Conservation (phyloP, 768 basidiomycete species). For the Lentinula sp. region DNA sequence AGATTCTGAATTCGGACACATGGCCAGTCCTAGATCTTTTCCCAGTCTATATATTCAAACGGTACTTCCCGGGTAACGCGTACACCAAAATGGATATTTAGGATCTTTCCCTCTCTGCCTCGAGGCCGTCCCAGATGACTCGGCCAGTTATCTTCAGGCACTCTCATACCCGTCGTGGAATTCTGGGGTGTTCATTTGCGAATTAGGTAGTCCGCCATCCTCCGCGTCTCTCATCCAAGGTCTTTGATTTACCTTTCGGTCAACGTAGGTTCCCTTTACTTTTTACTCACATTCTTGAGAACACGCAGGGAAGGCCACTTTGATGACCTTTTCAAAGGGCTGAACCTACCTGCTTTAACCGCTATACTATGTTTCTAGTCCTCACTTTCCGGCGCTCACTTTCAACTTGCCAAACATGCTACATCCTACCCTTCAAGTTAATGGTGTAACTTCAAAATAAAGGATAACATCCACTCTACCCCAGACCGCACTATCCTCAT, state of each 20-base stretch:
- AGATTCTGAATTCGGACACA: neutral
- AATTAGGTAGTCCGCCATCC: slow-evolving; percentile 14
- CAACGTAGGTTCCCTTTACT: neutral
- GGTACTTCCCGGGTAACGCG: neutral
- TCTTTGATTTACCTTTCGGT: neutral
- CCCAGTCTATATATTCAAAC: neutral
- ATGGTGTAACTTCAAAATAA: neutral
- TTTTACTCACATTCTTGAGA: neutral
- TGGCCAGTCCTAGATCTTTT: neutral
- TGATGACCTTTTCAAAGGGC: neutral
- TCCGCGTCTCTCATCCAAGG: slow-evolving; percentile 15
- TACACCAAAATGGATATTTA: neutral
- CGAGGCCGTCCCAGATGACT: neutral
- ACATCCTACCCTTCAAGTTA: neutral
- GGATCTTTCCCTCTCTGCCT: neutral
- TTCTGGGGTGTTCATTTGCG: slow-evolving; percentile 27
- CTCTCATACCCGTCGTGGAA: slow-evolving; percentile 14
- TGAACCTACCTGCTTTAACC: no score
- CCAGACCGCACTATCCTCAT: neutral
- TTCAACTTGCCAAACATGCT: neutral
- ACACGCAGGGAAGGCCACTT: neutral
- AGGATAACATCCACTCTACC: neutral
- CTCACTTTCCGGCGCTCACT: neutral
- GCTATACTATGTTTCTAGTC: neutral
- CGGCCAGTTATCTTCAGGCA: neutral